Base-by-base conservation (phyloP, 352 stramenopile genomes). In the Globisporangium echinulatum region DNA sequence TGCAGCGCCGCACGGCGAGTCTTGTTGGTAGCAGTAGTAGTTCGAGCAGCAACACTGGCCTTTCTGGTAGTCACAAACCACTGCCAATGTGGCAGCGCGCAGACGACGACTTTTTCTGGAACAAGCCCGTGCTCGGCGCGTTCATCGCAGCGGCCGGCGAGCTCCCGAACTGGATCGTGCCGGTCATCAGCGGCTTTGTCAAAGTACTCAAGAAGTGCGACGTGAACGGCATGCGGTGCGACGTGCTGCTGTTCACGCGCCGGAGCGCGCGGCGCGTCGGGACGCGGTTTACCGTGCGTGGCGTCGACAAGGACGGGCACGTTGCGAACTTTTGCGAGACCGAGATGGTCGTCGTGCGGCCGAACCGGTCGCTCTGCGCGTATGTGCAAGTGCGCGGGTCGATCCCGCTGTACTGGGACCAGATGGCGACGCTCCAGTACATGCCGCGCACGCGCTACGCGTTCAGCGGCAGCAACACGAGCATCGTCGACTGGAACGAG, bases 241-340 rank as follows among this genome's bases (percentile, higher is more conserved):
- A 88, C 53, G 54, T 93, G 51, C 73, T 88, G 13, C 79, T 92
- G 65, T 86, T 94, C 63, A 86, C 79, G 49, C 71, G 80, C 0
- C 70, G 87, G 52, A 85, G 79, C 58, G 83, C 70, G 57, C 87
- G 86, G 51, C 87, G 93, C 63, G 75, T 96, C 44, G 70, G 96
- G 49, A 84, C 96, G 64, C 85, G 95, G 46, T 98, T 98, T 72
- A 98, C 94, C 57, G 79, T 88, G 61, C 82, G 95, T 49, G 95
- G 95, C 56, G 77, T 94, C 14, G 92, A 98, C 79, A 87, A 80
- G 44, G 74, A 88, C 44, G 93, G 92, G 42, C 74, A 78, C 49
- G 88, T 94, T 8, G 93, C 95, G 40, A 98, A 98, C 72, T 98
- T 96, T 74, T 90, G 86, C 17, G 95, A 98, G 80, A 97, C 90